Evolutionary conservation across 2,329 filamentous ascomycete genomes (phyloP), one percentile per base, ranked within the genome.

Genomic region (Pseudocercospora fijiensis): DNA sequence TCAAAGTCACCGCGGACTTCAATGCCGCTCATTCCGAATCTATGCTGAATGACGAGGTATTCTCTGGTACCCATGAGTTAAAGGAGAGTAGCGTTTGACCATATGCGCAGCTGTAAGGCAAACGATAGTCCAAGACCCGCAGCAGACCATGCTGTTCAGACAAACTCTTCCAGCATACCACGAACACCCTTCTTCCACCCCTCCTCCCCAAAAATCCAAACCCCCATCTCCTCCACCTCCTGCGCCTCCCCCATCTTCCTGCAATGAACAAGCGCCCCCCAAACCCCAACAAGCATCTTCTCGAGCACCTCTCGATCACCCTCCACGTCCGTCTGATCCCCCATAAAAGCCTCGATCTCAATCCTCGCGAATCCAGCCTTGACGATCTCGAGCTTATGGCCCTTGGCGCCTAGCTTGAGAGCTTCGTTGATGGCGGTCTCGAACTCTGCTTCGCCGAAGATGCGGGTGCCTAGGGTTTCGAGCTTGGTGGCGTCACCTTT

Each of bases 401-500:
- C 13, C 30, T 41, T 26, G 0, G 18, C 55, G 11, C 55, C 55
- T 2, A 27, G 20, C 13, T 8, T 6, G 18, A 57, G 18, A 41
- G 55, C 55, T 45, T 26, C 11, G 18, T 45, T 3, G 11, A 26
- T 33, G 8, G 18, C 28, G 0, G 22, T 16, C 2, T 27, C 11
- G 18, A 53, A 27, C 16, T 53, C 49, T 2, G 26, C 49, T 41
- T 57, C 57, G 26, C 60, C 60, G 33, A 57, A 60, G 26, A 43
- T 57, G 41, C 22, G 27, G 16, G 13, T 43, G 41, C 61, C 64
- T 10, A 64, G 53, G n/a, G 37, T 11, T 18, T 26, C 24, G 43
- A 66, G 18, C 28, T 58, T 57, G 11, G 56, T 53, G 18, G 64
- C 64, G 20, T 66, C 58, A 43, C 64, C 64, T 22, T 63, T 64